Base-by-base conservation (phyloP, 1,139 yeast species). In the Nakaseomyces bracarensis region DNA sequence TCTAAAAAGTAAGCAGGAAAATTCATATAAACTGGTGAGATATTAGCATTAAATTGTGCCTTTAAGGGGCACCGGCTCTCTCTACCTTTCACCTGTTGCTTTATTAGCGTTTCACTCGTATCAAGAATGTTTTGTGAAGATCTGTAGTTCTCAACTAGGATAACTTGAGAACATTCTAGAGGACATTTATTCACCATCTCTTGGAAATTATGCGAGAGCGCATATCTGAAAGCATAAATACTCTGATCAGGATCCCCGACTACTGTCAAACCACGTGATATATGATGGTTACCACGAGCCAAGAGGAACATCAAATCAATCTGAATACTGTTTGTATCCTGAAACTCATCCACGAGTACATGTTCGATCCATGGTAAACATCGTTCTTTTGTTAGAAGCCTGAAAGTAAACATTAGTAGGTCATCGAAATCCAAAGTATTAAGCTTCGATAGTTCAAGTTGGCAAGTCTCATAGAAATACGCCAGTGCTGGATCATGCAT, bases 241-340 rank as follows among this genome's bases (percentile, higher is more conserved):
- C 95, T 81, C 61, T 91, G 97, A 61, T 91, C 96, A 0, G 96
- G 95, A 54, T 91, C 98, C 1, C 98, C 98, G 1, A 91, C 97
- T 1, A 87, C 77, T 0, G 96, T 84, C 7, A 89, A 69, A 47
- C 80, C 80, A 39, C 63, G 53, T n/a, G 60, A 56, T 7, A 54
- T 40, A 13, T 49, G 52, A 16, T 53, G 53, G 36, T 63, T 60
- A 4, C 65, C 64, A 14, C 63, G 59, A 0, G 85, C 78, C 49
- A 89, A 71, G 16, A 69, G 66, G 47, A 72, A 73, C 70, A 85
- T 73, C 38, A 91, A 66, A 42, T 75, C 74, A 46, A 86, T 67
- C 57, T 91, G 97, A 18, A 85, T 70, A 22, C 70, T 70, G 52
- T 84, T 86, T 0, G 96, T 87, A 55, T 91, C 98, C 63, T 91